A percentile compares a stretch with the other conserved stretches of the same genome.
Evolutionary conservation across 176 grass and related monocot genomes (phyloP).

Genomic region (Oryza meridionalis): DNA sequence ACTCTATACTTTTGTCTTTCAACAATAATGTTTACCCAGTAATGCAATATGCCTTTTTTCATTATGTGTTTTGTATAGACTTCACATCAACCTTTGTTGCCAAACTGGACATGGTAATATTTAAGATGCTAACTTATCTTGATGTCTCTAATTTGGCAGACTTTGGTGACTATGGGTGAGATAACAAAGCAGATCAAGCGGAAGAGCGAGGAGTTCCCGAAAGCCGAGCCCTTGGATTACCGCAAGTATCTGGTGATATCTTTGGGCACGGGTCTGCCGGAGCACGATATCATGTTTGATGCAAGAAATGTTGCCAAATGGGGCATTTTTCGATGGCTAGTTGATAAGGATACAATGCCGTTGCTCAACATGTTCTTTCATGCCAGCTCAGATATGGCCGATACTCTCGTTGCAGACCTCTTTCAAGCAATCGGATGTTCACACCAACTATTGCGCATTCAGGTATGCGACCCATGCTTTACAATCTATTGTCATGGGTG

Average conservation of each 20-base stretch:
- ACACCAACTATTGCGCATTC: constrained; percentile 40
- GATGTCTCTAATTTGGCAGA: constrained; percentile 42
- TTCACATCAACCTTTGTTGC: not conserved
- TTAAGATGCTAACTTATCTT: not conserved
- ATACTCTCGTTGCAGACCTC: constrained; percentile 42
- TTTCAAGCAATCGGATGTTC: constrained; percentile 47
- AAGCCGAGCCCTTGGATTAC: constrained; percentile 51
- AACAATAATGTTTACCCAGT: not conserved
- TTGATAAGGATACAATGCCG: constrained; percentile 28
- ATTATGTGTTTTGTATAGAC: not conserved
- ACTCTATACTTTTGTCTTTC: not conserved
- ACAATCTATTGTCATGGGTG: not conserved
- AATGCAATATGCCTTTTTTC: not conserved
- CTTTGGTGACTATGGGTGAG: constrained; percentile 53
- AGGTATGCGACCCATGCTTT: constrained; percentile 11
- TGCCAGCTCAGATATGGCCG: constrained; percentile 56
- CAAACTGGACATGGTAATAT: constrained; percentile 13
- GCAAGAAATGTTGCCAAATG: constrained; percentile 47
- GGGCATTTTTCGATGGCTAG: constrained; percentile 61
- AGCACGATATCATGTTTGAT: constrained; percentile 41
- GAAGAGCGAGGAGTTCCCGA: constrained; percentile 45
- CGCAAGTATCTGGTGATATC: constrained; percentile 55
- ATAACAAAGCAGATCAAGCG: constrained; percentile 51
- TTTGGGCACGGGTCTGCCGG: constrained; percentile 45
- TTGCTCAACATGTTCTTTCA: constrained; percentile 54